Conservation (phyloP, 78 protist species). For the Acrasis kona region DNA sequence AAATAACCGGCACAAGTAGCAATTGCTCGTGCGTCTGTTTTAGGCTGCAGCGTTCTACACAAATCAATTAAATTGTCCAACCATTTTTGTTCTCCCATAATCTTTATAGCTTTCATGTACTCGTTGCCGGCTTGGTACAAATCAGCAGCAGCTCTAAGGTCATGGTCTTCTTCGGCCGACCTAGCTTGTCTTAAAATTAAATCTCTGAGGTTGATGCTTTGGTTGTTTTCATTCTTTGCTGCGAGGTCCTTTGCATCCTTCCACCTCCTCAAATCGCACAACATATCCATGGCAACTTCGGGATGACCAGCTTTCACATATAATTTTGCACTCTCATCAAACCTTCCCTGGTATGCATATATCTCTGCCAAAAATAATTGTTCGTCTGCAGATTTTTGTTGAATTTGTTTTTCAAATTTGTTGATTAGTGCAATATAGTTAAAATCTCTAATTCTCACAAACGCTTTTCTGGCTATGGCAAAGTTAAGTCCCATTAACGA, state of each 20-base stretch:
- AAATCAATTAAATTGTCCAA: background rate
- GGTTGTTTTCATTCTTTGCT: background rate
- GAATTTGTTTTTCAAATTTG: slow-evolving; percentile 10
- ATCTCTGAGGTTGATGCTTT: slow-evolving; percentile 11
- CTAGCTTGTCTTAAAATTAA: slow-evolving; percentile 26
- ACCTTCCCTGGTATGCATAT: slow-evolving; percentile 51
- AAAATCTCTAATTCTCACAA: slow-evolving; percentile 31
- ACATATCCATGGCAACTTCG: slow-evolving; percentile 41
- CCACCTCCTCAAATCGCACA: slow-evolving; percentile 38
- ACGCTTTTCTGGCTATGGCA: slow-evolving; percentile 39
- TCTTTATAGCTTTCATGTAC: slow-evolving; percentile 13
- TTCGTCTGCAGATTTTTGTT: background rate
- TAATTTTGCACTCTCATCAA: slow-evolving; percentile 35
- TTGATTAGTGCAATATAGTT: slow-evolving; percentile 33
- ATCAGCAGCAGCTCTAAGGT: slow-evolving; percentile 15
- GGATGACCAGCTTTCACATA: slow-evolving; percentile 5
- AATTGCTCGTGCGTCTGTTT: background rate
- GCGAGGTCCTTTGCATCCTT: slow-evolving; percentile 21
- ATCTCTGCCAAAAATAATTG: slow-evolving; percentile 18
- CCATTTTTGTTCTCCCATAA: slow-evolving; percentile 7
- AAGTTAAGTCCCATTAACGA: slow-evolving; percentile 34
- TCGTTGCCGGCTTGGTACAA: slow-evolving; percentile 21
- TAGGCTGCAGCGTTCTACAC: background rate
- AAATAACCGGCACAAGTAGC: slow-evolving; percentile 8
- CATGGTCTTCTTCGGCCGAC: slow-evolving; percentile 36